A percentile compares a stretch with the other conserved stretches of the same genome.
Evolutionary conservation across 2,329 filamentous ascomycete species (phyloP).

Genomic region (Phialocephala subalpina): DNA sequence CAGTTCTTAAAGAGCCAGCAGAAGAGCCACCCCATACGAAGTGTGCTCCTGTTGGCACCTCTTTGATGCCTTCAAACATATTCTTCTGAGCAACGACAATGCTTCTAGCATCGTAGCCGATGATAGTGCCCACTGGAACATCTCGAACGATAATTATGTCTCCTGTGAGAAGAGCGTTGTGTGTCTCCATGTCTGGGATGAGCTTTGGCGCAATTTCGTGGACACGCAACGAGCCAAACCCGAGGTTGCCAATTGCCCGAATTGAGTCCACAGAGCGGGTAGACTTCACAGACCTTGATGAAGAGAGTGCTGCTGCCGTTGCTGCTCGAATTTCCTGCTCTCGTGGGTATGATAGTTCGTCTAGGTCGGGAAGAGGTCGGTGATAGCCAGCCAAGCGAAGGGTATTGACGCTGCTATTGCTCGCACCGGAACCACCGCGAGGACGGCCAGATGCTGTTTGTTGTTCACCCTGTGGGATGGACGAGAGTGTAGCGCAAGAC

Average conservation of each 20-base stretch:
- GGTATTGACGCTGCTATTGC: conserved; percentile 21
- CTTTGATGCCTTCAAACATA: conserved; percentile 60
- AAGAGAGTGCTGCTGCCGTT: no score
- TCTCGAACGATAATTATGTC: conserved; percentile 62
- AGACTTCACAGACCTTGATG: conserved; percentile 34
- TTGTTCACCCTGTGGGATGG: not conserved
- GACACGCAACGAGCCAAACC: conserved; percentile 53
- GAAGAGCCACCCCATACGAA: conserved; percentile 66
- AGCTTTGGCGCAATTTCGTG: conserved; percentile 41
- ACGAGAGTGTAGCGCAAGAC: not conserved
- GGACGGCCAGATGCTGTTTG: not conserved
- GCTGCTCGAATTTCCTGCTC: no score
- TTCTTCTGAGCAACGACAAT: conserved; percentile 58
- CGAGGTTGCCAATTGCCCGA: conserved; percentile 45
- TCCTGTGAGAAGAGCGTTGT: conserved; percentile 44
- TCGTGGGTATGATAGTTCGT: not conserved
- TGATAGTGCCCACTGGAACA: conserved; percentile 49
- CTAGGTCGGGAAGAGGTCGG: conserved; percentile 1
- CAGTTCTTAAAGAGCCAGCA: conserved; percentile 57
- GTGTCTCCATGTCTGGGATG: conserved; percentile 21
- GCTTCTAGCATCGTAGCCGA: conserved; percentile 46
- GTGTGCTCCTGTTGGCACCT: conserved; percentile 63
- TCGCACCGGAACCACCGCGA: not conserved
- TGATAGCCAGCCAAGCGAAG: not conserved
- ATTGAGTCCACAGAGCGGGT: conserved; percentile 45